Conservation (phyloP, 805 yeast genomes). For the Candida nitratophila region DNA sequence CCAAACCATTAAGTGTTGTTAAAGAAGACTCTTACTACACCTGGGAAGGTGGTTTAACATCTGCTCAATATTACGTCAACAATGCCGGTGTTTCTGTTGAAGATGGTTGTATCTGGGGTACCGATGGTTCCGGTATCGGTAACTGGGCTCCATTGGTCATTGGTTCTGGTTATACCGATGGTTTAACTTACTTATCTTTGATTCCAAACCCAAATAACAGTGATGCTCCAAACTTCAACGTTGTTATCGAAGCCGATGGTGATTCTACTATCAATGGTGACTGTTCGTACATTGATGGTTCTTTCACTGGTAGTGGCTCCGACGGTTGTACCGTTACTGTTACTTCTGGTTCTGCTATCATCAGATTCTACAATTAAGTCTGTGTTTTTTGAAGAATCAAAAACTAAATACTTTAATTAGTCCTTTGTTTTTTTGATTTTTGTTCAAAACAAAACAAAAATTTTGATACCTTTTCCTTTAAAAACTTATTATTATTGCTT, state of each 20-base stretch:
- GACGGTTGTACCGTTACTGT: conserved; percentile 75
- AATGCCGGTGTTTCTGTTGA: conserved; percentile 86
- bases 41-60: conserved; percentile 78
- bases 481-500: no score
- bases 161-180: conserved; percentile 81
- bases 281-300: conserved; percentile 36
- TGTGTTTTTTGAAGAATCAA: no score
- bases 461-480: no score
- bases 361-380: conserved; percentile 22
- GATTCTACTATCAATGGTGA: conserved; percentile 31
- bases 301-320: conserved; percentile 46
- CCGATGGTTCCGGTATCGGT: conserved; percentile 71
- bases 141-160: conserved; percentile 97
- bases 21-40: conserved; percentile 68
- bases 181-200: conserved; percentile 76
- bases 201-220: conserved; percentile 93
- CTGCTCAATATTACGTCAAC: conserved; percentile 96
- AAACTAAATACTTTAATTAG: not conserved
- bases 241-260: conserved; percentile 33
- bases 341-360: conserved; percentile 26
- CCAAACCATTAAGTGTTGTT: conserved; percentile 70
- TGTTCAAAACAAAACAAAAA: not conserved
- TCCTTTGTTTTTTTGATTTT: not conserved
- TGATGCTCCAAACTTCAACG: conserved; percentile 49
- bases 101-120: conserved; percentile 96